These are phyloP conservation scores for Petunia hybrid DNA, from an alignment of 305 asterid genomes.

Conservation along the genomic window DNA sequence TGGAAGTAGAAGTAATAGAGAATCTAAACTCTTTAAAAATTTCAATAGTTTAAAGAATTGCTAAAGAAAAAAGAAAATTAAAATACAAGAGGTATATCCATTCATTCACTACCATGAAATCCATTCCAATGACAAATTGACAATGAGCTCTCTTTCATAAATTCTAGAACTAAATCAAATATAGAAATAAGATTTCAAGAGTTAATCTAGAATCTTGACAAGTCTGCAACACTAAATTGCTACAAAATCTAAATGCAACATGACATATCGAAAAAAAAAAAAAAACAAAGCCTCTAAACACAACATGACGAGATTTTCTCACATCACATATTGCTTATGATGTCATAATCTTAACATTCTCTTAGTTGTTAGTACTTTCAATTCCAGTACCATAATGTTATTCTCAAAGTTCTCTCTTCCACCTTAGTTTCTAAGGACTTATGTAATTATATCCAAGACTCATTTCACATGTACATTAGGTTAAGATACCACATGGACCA, in stretches of 20 bases:
- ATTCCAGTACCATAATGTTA: not conserved
- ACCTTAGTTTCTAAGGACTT: not conserved
- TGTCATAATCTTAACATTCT: not conserved
- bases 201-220: too few relatives aligned
- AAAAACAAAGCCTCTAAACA: too few relatives aligned
- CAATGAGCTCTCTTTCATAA: too few relatives aligned
- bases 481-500: not conserved
- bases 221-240: too few relatives aligned
- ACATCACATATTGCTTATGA: too few relatives aligned
- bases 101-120: too few relatives aligned
- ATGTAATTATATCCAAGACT: not conserved
- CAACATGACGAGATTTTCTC: not conserved
- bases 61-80: not conserved
- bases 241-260: not conserved
- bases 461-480: not conserved
- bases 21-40: not conserved
- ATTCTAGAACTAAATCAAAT: too few relatives aligned
- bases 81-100: not conserved
- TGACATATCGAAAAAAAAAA: not conserved
- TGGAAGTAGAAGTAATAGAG: not conserved
- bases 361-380: not conserved
- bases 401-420: not conserved
- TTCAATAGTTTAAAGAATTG: not conserved
- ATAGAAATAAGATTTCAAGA: too few relatives aligned
- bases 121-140: too few relatives aligned